Evolutionary conservation across 495 filamentous ascomycete genomes (phyloP).

Genomic region (Ramalina peruviana): DNA sequence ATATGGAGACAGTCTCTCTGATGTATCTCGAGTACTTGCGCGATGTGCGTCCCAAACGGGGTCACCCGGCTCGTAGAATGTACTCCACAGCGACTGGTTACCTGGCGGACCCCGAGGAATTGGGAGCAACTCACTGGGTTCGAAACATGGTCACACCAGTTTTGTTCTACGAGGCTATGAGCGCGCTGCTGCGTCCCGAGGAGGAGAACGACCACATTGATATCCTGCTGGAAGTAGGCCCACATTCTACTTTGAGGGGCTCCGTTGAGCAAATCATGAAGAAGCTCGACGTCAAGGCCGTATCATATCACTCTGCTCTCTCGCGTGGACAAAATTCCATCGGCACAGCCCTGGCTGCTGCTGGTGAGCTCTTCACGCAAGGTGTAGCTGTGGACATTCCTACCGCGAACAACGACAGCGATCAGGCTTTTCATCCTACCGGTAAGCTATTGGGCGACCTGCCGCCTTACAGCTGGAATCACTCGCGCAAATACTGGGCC

Average conservation of each 20-base stretch:
- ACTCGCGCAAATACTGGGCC: slow-evolving; percentile 20
- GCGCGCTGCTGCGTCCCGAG: slow-evolving; percentile 3
- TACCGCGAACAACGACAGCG: slow-evolving; percentile 15
- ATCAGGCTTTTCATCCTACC: neutral
- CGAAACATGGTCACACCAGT: slow-evolving; percentile 31
- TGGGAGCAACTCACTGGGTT: slow-evolving; percentile 16
- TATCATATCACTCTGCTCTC: slow-evolving; percentile 18
- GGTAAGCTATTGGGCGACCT: slow-evolving; percentile 21
- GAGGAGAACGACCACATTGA: slow-evolving; percentile 9
- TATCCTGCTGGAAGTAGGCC: slow-evolving; percentile 38
- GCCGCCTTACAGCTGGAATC: slow-evolving; percentile 33
- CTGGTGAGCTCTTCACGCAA: slow-evolving; percentile 21
- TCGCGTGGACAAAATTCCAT: slow-evolving; percentile 15
- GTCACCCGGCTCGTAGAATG: slow-evolving; percentile 18
- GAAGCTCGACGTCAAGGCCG: neutral
- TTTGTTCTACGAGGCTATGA: slow-evolving; percentile 22
- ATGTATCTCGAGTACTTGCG: slow-evolving; percentile 22
- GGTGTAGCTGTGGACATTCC: slow-evolving; percentile 20
- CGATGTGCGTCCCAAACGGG: slow-evolving; percentile 15
- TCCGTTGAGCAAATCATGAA: slow-evolving; percentile 29
- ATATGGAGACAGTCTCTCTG: slow-evolving; percentile 25
- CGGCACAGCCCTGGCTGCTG: slow-evolving; percentile 16
- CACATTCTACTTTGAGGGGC: slow-evolving; percentile 30
- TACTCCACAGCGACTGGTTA: slow-evolving; percentile 28
- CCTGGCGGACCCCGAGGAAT: slow-evolving; percentile 10